Conservation (phyloP, 2,329 filamentous ascomycete genomes). For the Aspergillus melleus region DNA sequence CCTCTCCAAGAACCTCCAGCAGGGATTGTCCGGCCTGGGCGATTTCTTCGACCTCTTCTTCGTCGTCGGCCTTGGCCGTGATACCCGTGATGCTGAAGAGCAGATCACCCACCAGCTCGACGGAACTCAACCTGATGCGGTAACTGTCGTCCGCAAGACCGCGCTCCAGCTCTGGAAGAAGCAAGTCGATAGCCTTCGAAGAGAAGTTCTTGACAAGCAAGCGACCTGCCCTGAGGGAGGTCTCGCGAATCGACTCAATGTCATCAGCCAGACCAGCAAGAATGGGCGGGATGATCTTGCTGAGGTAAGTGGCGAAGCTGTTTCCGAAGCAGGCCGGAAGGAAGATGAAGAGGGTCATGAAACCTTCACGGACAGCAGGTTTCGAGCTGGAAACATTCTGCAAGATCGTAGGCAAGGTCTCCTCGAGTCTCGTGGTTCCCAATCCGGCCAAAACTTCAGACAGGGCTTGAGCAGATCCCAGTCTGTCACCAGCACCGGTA, state of each 20-base stretch:
- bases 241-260: constrained; percentile 93
- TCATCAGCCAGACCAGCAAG: constrained; percentile 93
- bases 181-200: constrained; percentile 86
- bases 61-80: constrained; percentile 74
- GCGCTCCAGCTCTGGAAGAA: constrained; percentile 91
- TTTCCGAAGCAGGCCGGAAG: constrained; percentile 98
- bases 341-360: constrained; percentile 99
- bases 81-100: constrained; percentile 98
- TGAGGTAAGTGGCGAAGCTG: constrained; percentile 94
- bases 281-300: constrained; percentile 93
- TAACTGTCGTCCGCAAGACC: constrained; percentile 97
- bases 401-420: constrained; percentile 91
- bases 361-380: constrained; percentile 87
- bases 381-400: constrained; percentile 95
- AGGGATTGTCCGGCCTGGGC: constrained; percentile 91
- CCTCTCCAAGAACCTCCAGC: constrained; percentile 88
- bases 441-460: constrained; percentile 94
- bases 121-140: constrained; percentile 95
- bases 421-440: constrained; percentile 87
- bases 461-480: constrained; percentile 94
- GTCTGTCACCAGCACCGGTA: constrained; percentile 89
- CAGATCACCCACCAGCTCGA: constrained; percentile 93
- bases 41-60: constrained; percentile 73
- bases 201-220: constrained; percentile 98
- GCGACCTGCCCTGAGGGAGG: constrained; percentile 88